These are phyloP conservation scores for Aquilaria sinensis DNA, from an alignment of 345 rosid genomes.

Conservation along the genomic window DNA sequence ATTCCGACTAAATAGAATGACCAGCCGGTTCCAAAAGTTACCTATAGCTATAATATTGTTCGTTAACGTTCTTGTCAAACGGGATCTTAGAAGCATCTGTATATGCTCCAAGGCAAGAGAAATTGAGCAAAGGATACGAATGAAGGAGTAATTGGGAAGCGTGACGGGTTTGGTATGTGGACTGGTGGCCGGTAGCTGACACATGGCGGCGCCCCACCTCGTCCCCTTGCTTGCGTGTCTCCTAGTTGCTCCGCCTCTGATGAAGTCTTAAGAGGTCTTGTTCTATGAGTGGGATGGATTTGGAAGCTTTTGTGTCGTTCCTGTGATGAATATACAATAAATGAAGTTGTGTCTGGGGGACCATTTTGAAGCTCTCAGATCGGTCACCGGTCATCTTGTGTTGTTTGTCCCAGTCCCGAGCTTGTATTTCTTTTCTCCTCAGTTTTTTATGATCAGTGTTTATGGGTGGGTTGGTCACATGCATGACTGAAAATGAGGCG, in stretches of 20 bases:
- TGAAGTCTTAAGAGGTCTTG: not conserved
- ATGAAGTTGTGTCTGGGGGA: slow-evolving; percentile 3
- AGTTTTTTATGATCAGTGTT: too few relatives aligned
- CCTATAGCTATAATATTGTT: not conserved
- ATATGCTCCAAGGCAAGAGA: not conserved
- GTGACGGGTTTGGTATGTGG: slow-evolving; percentile 20
- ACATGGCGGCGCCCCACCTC: slow-evolving; percentile 24
- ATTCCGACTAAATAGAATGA: too few relatives aligned
- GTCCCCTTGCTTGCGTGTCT: slow-evolving; percentile 5
- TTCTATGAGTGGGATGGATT: too few relatives aligned
- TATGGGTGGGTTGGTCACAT: too few relatives aligned
- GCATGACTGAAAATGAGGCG: too few relatives aligned
- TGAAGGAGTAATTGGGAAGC: slow-evolving; percentile 8
- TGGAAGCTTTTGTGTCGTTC: not conserved
- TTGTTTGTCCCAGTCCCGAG: slow-evolving; percentile 13
- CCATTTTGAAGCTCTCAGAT: not conserved
- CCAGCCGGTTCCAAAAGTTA: too few relatives aligned
- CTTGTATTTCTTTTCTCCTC: not conserved
- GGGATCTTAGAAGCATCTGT: not conserved
- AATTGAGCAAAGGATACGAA: not conserved
- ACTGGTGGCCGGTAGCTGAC: slow-evolving; percentile 9
- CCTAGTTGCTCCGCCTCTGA: not conserved
- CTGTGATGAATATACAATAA: not conserved
- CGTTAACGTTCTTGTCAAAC: not conserved
- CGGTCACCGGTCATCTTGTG: too few relatives aligned